Percentiles rank a stretch among this genome's conserved stretches.
phyloP scores from a whole-genome alignment of 2,329 filamentous ascomycete genomes.

The Lachnellula cervina region DNA sequence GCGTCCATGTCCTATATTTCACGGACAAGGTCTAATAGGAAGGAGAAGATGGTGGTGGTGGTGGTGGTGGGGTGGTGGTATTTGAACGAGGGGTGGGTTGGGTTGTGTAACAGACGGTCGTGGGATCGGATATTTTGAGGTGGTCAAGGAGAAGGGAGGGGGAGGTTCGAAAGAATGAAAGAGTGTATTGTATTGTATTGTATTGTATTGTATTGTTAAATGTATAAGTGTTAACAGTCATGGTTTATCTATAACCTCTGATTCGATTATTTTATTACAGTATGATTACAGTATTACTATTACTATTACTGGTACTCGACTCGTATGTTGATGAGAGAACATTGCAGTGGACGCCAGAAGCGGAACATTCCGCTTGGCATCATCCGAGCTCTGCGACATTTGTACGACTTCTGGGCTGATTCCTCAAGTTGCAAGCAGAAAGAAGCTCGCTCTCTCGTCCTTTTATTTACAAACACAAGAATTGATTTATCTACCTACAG shows the following conservation, averaged over 20 bases:
- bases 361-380: slow-evolving; percentile 6
- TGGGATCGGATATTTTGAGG: no score
- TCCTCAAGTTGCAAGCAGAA: not conserved
- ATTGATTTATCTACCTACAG: not conserved
- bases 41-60: not conserved
- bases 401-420: not conserved
- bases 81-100: no score
- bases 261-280: not conserved
- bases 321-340: no score
- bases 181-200: no score
- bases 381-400: not conserved
- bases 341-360: not conserved
- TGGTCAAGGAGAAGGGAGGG: not conserved
- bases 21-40: not conserved
- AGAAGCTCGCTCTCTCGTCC: not conserved
- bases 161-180: not conserved
- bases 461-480: not conserved
- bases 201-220: not conserved
- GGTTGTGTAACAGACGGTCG: no score
- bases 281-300: no score
- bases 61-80: not conserved
- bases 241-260: not conserved
- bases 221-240: not conserved
- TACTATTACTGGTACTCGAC: no score
- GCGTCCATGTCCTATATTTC: slow-evolving; percentile 23